These are phyloP conservation scores for Carex kokanica DNA, from an alignment of 176 grass and related monocot species.

Conservation along the genomic window DNA sequence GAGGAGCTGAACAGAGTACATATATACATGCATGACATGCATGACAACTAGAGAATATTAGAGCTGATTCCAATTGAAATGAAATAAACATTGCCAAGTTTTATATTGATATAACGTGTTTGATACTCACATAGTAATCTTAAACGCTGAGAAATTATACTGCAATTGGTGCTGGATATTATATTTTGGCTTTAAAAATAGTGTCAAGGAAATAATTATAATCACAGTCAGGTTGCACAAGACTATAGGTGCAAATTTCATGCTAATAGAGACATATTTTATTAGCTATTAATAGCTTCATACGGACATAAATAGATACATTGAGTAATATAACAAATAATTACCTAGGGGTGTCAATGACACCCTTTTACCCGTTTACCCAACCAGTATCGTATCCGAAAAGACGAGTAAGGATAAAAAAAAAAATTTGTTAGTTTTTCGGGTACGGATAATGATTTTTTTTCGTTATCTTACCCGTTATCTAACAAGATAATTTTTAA, in stretches of 20 bases:
- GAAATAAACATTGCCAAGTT: background rate
- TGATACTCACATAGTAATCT: no score
- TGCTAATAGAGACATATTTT: background rate
- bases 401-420: no score
- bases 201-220: background rate
- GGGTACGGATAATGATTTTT: no score
- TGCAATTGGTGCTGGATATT: background rate
- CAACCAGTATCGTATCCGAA: no score
- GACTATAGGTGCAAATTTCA: background rate
- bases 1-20: background rate
- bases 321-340: background rate
- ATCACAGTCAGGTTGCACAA: background rate
- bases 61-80: background rate
- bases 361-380: no score
- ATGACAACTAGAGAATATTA: slow-evolving; percentile 1
- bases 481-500: no score
- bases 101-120: background rate
- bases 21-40: background rate
- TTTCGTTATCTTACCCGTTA: no score
- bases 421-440: no score
- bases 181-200: background rate
- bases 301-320: background rate
- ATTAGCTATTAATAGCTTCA: background rate
- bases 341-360: no score
- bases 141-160: background rate